Percentiles rank a stretch among this genome's conserved stretches.
These are phyloP conservation scores for Phytophthora podocarpi DNA, from an alignment of 352 stramenopile genomes.

Conservation along the genomic window DNA sequence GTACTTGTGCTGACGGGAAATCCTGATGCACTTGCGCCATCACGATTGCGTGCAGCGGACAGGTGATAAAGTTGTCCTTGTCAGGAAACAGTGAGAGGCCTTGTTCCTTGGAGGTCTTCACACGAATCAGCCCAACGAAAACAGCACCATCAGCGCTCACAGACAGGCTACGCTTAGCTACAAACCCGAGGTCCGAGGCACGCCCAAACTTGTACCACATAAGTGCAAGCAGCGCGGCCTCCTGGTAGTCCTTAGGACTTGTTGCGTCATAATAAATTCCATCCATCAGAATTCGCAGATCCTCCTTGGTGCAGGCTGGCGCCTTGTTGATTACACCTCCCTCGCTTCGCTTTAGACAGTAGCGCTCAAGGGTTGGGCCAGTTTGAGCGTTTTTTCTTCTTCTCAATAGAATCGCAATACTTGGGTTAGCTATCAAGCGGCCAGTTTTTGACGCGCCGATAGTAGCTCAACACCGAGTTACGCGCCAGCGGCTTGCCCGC, in stretches of 20 bases:
- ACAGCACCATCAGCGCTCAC: conserved; percentile 4
- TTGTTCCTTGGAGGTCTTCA: conserved; percentile 3
- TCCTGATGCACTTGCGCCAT: conserved; percentile 4
- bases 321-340: conserved; percentile 16
- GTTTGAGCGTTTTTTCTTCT: conserved; percentile 12
- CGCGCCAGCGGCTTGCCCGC: neutral
- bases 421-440: conserved; percentile 15
- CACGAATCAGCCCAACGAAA: conserved; percentile 15
- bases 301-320: no score
- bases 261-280: no score
- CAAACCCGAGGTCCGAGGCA: conserved; percentile 5
- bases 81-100: conserved; percentile 2
- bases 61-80: conserved; percentile 10
- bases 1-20: no score
- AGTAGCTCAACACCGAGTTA: conserved; percentile 26
- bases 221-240: no score
- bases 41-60: neutral
- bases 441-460: conserved; percentile 26
- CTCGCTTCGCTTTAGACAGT: conserved; percentile 21
- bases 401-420: conserved; percentile 5
- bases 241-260: no score
- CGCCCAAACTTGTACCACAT: no score
- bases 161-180: conserved; percentile 18
- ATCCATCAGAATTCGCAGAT: no score
- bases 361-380: conserved; percentile 7